Conservation (phyloP, 768 basidiomycete genomes). For the Dentipellis fragilis region DNA sequence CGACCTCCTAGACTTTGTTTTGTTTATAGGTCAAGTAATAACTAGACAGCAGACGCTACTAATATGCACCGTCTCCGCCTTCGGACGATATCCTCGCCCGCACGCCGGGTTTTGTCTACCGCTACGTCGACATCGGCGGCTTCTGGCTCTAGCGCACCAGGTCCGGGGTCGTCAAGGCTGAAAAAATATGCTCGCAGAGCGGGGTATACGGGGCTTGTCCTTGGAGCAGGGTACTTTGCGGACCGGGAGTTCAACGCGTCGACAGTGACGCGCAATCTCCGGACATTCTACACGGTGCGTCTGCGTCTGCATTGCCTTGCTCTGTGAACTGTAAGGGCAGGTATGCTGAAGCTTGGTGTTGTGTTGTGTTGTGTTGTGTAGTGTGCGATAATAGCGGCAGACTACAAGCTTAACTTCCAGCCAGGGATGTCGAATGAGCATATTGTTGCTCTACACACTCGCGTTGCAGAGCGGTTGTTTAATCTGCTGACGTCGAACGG, state of each 20-base stretch:
- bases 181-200: constrained; percentile 14
- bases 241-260: constrained; percentile 41
- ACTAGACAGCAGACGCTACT: no score
- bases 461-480: constrained; percentile 72
- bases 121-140: background rate
- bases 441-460: constrained; percentile 76
- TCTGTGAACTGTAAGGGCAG: constrained; percentile 2
- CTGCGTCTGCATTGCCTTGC: no score
- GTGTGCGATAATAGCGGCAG: constrained; percentile 62
- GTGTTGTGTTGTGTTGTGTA: constrained; percentile 37
- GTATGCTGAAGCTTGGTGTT: background rate
- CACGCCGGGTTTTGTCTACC: background rate
- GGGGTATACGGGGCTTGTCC: constrained; percentile 17
- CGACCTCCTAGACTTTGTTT: no score
- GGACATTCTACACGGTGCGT: constrained; percentile 38
- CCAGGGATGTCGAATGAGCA: constrained; percentile 49
- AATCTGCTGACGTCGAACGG: constrained; percentile 75
- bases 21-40: no score
- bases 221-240: constrained; percentile 25
- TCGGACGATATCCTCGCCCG: no score
- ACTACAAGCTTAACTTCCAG: constrained; percentile 86
- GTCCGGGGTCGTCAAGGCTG: background rate
- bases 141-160: no score
- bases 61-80: no score
- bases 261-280: constrained; percentile 34